Base-by-base conservation (phyloP, 2,329 filamentous ascomycete species). In the Paraphaeosphaeria sporulosa region DNA sequence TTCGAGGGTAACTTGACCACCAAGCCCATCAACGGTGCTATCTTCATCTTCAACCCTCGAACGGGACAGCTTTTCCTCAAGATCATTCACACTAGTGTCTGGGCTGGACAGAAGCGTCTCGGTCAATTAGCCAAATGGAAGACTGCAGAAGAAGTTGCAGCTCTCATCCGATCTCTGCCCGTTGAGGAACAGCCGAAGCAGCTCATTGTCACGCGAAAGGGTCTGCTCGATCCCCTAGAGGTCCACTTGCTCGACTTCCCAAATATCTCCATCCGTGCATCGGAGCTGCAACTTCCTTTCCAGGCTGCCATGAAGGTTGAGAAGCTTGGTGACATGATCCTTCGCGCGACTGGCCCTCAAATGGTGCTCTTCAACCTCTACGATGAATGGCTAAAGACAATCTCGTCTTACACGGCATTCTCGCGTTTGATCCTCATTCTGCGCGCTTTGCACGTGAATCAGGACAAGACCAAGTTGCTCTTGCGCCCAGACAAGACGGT, bases 301-400 rank as follows among this genome's bases (percentile, higher is more conserved):
- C 96, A 99, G 80, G 95, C 95, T 57, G 96, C 96, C 0, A 99
- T 99, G 94, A 99, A 99, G 85, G 94, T 99, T 2, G 95, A 99
- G 81, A 99, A 99, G 80, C 87, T 99, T 48, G 96, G 94, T 67
- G 96, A 99, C 81, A 97, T 99, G 94, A 99, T 99, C 71, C 83
- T 99, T 48, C 90, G 94, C 69, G 96, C 95, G 1, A 99, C 95
- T 0, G 95, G 98, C 77, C 95, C 95, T n/a, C 95, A 99, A 81
- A 99, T 99, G 95, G 95, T 99, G 55, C 86, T 99, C 9, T 99
- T 98, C 87, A 99, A 99, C 75, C 83, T 99, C 42, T 99, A 98
- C 73, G 95, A 99, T 72, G 95, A 99, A 78, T 99, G 95, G 95
- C 82, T 98, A 64, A 98, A 98, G 88, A 94, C 91, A 17, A 96